Evolutionary conservation across 176 grass and related monocot genomes (phyloP).

Genomic region (Oryza longistaminata): DNA sequence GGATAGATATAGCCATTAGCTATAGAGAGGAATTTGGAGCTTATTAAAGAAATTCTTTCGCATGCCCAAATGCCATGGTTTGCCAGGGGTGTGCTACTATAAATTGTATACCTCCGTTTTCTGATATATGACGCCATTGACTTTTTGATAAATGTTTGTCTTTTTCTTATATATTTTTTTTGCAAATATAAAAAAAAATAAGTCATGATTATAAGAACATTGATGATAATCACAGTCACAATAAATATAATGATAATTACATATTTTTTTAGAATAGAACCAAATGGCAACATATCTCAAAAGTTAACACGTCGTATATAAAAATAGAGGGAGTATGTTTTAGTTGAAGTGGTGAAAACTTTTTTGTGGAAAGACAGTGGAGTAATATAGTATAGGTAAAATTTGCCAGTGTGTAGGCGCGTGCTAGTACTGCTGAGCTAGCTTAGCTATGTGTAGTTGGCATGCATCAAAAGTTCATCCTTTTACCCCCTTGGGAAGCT

Average conservation of each 20-base stretch:
- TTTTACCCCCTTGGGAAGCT: constrained; percentile 32
- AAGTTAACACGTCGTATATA: too few relatives aligned
- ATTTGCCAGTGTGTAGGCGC: not conserved
- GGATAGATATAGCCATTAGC: not conserved
- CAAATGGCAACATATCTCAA: too few relatives aligned
- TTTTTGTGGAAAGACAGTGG: not conserved
- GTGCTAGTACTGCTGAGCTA: not conserved
- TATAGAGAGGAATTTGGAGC: not conserved
- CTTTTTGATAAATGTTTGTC: too few relatives aligned
- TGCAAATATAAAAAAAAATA: too few relatives aligned
- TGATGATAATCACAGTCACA: too few relatives aligned
- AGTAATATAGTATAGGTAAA: not conserved
- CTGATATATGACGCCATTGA: too few relatives aligned
- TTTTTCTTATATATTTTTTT: too few relatives aligned
- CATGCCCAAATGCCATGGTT: constrained; percentile 13
- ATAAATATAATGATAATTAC: too few relatives aligned
- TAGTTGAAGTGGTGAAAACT: constrained; percentile 7
- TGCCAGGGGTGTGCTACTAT: not conserved
- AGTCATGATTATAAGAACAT: too few relatives aligned
- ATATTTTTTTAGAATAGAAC: too few relatives aligned
- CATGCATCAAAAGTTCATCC: constrained; percentile 52
- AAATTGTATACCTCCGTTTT: too few relatives aligned
- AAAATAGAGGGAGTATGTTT: not conserved
- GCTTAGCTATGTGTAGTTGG: not conserved
- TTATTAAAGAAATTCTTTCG: constrained; percentile 14